phyloP scores from a whole-genome alignment of 371 early-diverging fungal species.

The Zychaea mexicana region DNA sequence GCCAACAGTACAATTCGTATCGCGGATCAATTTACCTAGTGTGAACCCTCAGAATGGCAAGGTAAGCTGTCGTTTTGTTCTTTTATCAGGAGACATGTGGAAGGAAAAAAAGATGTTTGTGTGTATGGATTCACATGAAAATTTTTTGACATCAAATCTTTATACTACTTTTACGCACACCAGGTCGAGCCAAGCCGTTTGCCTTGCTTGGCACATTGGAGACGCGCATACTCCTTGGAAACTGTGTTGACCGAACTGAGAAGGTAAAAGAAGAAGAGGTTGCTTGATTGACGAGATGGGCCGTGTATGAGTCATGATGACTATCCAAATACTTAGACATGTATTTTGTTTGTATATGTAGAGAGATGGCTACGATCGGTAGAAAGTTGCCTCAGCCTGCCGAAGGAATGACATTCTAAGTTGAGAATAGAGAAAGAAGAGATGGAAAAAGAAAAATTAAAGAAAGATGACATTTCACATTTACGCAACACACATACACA shows the following conservation, averaged over 20 bases:
- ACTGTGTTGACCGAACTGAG: slow-evolving; percentile 86
- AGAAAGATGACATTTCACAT: not conserved
- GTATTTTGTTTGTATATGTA: slow-evolving; percentile 26
- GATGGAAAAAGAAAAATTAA: too few species aligned
- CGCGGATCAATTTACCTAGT: slow-evolving; percentile 87
- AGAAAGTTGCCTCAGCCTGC: slow-evolving; percentile 90
- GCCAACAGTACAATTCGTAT: slow-evolving; percentile 80
- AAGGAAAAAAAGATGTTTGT: too few species aligned
- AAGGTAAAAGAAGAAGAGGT: slow-evolving; percentile 54
- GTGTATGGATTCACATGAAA: not conserved
- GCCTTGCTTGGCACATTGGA: slow-evolving; percentile 82
- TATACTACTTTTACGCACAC: too few species aligned
- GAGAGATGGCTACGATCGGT: slow-evolving; percentile 85
- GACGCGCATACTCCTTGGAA: slow-evolving; percentile 75
- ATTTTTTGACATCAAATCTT: not conserved
- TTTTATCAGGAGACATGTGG: too few species aligned
- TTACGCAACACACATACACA: too few species aligned
- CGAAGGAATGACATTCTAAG: slow-evolving; percentile 75
- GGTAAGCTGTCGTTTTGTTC: too few species aligned
- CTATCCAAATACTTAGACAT: not conserved
- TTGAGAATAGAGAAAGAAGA: slow-evolving; percentile 1
- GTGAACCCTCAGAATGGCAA: slow-evolving; percentile 82
- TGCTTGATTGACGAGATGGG: not conserved
- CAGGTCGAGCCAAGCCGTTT: slow-evolving; percentile 75
- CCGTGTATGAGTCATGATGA: not conserved